phyloP scores from a whole-genome alignment of 345 rosid genomes.

The Brassica rapa region DNA sequence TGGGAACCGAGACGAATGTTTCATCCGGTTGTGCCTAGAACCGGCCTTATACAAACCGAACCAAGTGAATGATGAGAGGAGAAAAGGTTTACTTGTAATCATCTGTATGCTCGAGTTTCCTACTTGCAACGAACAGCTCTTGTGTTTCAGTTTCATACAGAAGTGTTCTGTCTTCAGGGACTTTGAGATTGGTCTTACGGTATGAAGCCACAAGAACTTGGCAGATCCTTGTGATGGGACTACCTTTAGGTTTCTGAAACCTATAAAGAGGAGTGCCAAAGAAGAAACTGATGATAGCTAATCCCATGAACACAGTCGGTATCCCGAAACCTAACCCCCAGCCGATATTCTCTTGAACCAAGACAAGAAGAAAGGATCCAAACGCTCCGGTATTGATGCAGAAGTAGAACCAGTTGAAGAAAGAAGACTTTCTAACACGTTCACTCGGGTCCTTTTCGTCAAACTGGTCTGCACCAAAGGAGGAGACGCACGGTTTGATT shows the following conservation, averaged over 20 bases:
- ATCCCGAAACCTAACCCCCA: slow-evolving; percentile 66
- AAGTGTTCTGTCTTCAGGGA: slow-evolving; percentile 45
- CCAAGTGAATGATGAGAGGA: neutral
- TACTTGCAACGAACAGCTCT: slow-evolving; percentile 44
- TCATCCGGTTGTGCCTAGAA: neutral
- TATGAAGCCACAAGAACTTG: slow-evolving; percentile 52
- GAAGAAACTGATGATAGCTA: slow-evolving; percentile 49
- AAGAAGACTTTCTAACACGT: slow-evolving; percentile 48
- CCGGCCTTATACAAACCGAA: neutral
- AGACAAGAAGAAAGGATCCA: slow-evolving; percentile 49
- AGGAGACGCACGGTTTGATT: slow-evolving; percentile 56
- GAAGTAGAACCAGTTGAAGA: slow-evolving; percentile 60
- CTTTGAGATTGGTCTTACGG: slow-evolving; percentile 37
- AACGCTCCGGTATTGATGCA: slow-evolving; percentile 50
- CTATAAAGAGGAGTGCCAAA: slow-evolving; percentile 45
- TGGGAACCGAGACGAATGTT: neutral
- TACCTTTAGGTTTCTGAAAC: slow-evolving; percentile 52
- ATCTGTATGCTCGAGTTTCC: slow-evolving; percentile 45
- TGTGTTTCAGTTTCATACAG: slow-evolving; percentile 30
- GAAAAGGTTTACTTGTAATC: slow-evolving; percentile 17
- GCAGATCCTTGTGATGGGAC: slow-evolving; percentile 47
- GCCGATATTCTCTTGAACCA: slow-evolving; percentile 49
- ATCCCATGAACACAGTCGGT: slow-evolving; percentile 52
- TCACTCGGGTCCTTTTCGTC: slow-evolving; percentile 47
- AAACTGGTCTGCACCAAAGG: slow-evolving; percentile 58